Evolutionary conservation across 768 basidiomycete species (phyloP).

Genomic region (Cystobasidium onofrii): DNA sequence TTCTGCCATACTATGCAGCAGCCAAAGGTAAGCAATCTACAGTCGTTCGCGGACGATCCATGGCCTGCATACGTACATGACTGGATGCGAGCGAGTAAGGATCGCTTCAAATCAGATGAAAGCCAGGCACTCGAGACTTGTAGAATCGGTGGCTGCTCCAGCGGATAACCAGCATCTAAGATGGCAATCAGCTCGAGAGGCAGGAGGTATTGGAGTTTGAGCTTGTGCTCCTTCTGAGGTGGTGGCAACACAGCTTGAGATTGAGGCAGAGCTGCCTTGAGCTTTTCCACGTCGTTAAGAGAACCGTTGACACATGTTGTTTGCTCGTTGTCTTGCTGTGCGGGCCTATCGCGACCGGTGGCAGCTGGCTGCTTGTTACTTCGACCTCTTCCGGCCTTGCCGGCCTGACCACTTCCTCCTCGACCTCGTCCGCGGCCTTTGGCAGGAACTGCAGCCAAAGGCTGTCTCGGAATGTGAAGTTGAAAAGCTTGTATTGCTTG

Average conservation of each 20-base stretch:
- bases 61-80: not conserved
- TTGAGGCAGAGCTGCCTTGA: not conserved
- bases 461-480: not conserved
- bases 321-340: not conserved
- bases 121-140: slow-evolving; percentile 2
- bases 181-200: slow-evolving; percentile 4
- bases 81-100: not conserved
- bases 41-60: too few relatives aligned
- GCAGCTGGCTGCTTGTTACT: not conserved
- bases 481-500: not conserved
- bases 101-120: not conserved
- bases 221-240: not conserved
- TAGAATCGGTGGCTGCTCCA: slow-evolving; percentile 10
- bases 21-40: not conserved
- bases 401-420: not conserved
- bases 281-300: not conserved
- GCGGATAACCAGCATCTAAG: slow-evolving; percentile 4
- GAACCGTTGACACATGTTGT: not conserved
- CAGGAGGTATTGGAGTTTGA: slow-evolving; percentile 14
- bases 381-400: not conserved
- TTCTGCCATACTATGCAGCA: slow-evolving; percentile 23
- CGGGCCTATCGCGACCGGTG: not conserved
- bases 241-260: not conserved
- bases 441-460: not conserved
- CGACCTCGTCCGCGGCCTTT: not conserved